Conservation (phyloP, 139 green algal species). For the Diplosphaera chodatii region DNA sequence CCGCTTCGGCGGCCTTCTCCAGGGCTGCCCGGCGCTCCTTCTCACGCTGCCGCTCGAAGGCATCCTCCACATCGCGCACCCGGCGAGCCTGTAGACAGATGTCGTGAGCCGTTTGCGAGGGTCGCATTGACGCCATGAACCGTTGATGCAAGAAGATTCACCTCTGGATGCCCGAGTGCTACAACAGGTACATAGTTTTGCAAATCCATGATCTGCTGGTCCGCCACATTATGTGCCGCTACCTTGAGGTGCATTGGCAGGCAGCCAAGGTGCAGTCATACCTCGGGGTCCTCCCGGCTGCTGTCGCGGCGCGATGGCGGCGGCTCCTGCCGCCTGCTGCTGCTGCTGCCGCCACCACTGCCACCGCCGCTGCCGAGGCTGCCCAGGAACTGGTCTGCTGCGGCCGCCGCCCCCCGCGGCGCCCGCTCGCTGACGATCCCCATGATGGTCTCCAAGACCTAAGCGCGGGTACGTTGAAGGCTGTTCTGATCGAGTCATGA, state of each 20-base stretch:
- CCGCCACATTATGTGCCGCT: too few species aligned
- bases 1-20: constrained; percentile 20
- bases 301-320: not conserved
- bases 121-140: too few species aligned
- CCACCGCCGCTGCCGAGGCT: constrained; percentile 2
- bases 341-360: not conserved
- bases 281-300: not conserved
- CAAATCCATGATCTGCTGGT: too few species aligned
- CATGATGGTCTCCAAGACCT: constrained; percentile 49
- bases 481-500: too few species aligned
- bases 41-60: constrained; percentile 38
- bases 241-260: too few species aligned
- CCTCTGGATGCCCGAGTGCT: too few species aligned
- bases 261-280: too few species aligned
- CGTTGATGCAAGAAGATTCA: too few species aligned
- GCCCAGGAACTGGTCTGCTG: constrained; percentile 37
- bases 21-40: constrained; percentile 30
- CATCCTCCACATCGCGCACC: constrained; percentile 12
- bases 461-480: not conserved
- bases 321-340: not conserved
- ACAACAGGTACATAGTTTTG: too few species aligned
- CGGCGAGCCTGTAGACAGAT: not conserved
- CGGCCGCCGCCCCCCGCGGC: constrained; percentile 13
- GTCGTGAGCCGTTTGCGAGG: too few species aligned
- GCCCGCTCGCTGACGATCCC: constrained; percentile 43